These are phyloP conservation scores for Mrakia hoshinonis DNA, from an alignment of 768 basidiomycete genomes.

Conservation along the genomic window DNA sequence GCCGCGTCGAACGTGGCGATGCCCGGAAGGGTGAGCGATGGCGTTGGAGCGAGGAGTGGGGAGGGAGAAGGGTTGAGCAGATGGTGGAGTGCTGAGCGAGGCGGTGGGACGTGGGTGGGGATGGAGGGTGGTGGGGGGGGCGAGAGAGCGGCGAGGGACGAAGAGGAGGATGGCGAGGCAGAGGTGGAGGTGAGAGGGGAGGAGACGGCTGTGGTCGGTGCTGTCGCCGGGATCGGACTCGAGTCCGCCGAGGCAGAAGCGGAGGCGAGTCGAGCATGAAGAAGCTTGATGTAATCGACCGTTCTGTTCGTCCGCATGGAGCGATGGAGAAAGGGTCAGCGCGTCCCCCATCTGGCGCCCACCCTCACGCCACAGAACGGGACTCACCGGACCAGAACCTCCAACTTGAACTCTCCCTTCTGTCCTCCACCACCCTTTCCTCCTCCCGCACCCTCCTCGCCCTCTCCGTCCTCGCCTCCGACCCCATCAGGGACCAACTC, in stretches of 20 bases:
- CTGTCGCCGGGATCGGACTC: background rate
- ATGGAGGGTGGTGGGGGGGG: background rate
- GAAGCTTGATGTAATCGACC: slow-evolving; percentile 22
- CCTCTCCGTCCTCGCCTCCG: slow-evolving; percentile 24
- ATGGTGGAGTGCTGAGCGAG: background rate
- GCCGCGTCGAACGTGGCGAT: background rate
- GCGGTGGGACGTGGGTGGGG: background rate
- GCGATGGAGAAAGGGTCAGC: too few species aligned
- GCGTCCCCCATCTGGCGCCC: background rate
- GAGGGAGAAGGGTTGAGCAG: background rate
- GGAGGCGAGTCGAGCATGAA: slow-evolving; percentile 5
- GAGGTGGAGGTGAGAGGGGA: background rate
- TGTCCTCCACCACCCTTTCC: slow-evolving; percentile 43
- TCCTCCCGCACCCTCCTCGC: slow-evolving; percentile 20
- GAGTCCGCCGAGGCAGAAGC: background rate
- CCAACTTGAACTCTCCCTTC: slow-evolving; percentile 81
- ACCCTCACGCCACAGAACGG: background rate
- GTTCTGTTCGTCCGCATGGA: slow-evolving; percentile 11
- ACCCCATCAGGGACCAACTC: slow-evolving; percentile 59
- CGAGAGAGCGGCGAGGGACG: background rate
- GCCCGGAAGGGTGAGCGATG: background rate
- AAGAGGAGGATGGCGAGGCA: background rate
- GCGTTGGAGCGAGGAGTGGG: background rate
- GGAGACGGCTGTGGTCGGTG: background rate
- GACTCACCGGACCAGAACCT: slow-evolving; percentile 46